A percentile compares a stretch with the other conserved stretches of the same genome.
Evolutionary conservation across 192 early-diverging fungal species (phyloP).

Genomic region (Mortierella claussenii): DNA sequence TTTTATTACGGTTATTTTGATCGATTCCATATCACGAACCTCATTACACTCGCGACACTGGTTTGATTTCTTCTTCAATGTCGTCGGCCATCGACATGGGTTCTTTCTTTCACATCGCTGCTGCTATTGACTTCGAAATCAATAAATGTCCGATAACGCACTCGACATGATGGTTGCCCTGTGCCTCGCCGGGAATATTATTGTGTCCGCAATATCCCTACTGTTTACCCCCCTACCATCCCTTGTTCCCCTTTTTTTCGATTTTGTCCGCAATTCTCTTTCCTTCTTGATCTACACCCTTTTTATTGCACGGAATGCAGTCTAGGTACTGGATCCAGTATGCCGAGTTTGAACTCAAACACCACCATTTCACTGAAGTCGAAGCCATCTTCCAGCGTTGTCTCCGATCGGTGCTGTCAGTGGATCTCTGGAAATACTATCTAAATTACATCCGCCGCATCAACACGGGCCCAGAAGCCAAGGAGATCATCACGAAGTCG

Average conservation of each 20-base stretch:
- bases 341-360: slow-evolving; percentile 84
- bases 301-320: slow-evolving; percentile 45
- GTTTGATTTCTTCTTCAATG: too few species aligned
- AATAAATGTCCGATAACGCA: slow-evolving; percentile 17
- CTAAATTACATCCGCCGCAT: slow-evolving; percentile 85
- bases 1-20: not conserved
- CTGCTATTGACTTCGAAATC: slow-evolving; percentile 12
- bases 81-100: too few species aligned
- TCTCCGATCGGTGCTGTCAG: slow-evolving; percentile 81
- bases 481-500: slow-evolving; percentile 77
- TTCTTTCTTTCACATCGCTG: not conserved
- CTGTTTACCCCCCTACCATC: not conserved
- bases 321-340: slow-evolving; percentile 80
- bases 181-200: slow-evolving; percentile 13
- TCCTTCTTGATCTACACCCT: slow-evolving; percentile 6
- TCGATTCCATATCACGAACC: not conserved
- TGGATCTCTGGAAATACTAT: slow-evolving; percentile 92
- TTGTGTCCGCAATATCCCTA: slow-evolving; percentile 15
- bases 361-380: slow-evolving; percentile 76
- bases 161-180: slow-evolving; percentile 18
- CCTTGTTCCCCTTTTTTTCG: slow-evolving; percentile 2
- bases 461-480: slow-evolving; percentile 74
- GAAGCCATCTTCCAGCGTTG: slow-evolving; percentile 88
- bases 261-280: slow-evolving; percentile 15
- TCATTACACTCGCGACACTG: too few species aligned